Percentiles rank a stretch among this genome's conserved stretches.
These are phyloP conservation scores for Tricholoma saponaceum DNA, from an alignment of 768 basidiomycete genomes.

Conservation along the genomic window DNA sequence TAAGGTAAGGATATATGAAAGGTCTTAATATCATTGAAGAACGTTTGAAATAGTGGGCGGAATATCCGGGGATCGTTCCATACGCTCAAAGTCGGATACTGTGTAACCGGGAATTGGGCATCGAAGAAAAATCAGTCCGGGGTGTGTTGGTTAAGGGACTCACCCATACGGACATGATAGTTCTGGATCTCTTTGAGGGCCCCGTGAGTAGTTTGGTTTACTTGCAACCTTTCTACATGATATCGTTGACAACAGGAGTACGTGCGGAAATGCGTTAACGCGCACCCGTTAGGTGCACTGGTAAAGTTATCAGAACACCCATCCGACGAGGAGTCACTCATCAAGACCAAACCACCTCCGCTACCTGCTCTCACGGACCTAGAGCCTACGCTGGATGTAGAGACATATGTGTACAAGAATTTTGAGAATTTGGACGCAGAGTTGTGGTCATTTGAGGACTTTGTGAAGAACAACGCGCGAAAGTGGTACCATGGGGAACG, in stretches of 20 bases:
- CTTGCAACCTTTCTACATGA: background rate
- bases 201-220: conserved; percentile 38
- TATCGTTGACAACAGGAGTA: conserved; percentile 59
- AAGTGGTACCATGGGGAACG: conserved; percentile 59
- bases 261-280: conserved; percentile 44
- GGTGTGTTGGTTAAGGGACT: conserved; percentile 80
- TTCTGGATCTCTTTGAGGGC: conserved; percentile 83
- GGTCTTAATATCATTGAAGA: background rate
- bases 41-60: conserved; percentile 43
- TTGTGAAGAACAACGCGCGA: conserved; percentile 70
- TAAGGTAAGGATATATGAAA: conserved; percentile 37
- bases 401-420: conserved; percentile 71
- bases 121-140: conserved; percentile 66
- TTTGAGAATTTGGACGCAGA: conserved; percentile 44
- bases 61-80: conserved; percentile 84
- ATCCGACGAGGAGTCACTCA: conserved; percentile 27
- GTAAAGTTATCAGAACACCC: conserved; percentile 28
- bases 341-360: conserved; percentile 39
- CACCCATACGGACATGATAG: conserved; percentile 53
- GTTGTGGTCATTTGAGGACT: conserved; percentile 82
- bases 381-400: conserved; percentile 36
- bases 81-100: conserved; percentile 43
- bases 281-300: conserved; percentile 51
- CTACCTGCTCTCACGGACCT: conserved; percentile 34
- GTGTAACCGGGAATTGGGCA: conserved; percentile 44